Base-by-base conservation (phyloP, 208 protist species). In the Naegleria lovaniensis region DNA sequence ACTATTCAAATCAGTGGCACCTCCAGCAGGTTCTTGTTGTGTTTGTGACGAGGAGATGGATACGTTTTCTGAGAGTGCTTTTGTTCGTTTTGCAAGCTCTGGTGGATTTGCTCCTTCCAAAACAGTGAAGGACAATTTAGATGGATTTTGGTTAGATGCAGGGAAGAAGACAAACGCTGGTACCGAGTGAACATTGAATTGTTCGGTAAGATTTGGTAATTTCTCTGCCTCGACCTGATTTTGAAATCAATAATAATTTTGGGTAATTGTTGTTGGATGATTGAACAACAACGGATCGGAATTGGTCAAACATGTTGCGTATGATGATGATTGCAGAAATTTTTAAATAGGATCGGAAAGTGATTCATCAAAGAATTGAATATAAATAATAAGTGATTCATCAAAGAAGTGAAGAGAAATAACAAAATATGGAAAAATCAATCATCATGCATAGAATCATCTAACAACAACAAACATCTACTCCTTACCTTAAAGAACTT, bases 221-320 rank as follows among this genome's bases (percentile, higher is more conserved):
- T 91, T 90, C 22, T 94, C 92, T 75, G 93, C 93, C 85, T 94
- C 92, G 38, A 93, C 9, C 38, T 83, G 39, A 36, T 83, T 38
- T 79, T 36, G 5, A 33, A 79, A 36, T 79, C 11, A 38, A 38
- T n/a, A 67, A 67, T 67, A 19, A 67, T 67, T 67, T 25, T n/a
- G n/a, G n/a, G n/a, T n/a, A n/a, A n/a, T n/a, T n/a, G n/a, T n/a
- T n/a, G n/a, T n/a, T n/a, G n/a, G 43, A 9, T 48, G 43, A 48
- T 48, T 48, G 1, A 7, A 9, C 1, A 48, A 48, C 1, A 48
- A 7, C 5, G 1, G 43, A 48, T 48, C 43, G 43, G 43, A 48
- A 48, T 48, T 48, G 1, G 43, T 48, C 43, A 48, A 48, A 48
- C 7, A 48, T 48, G 43, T 48, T 48, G 43, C 5, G 43, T 9